Evolutionary conservation across 106 monocot genomes (phyloP).

Genomic region (Allium fistulosum): DNA sequence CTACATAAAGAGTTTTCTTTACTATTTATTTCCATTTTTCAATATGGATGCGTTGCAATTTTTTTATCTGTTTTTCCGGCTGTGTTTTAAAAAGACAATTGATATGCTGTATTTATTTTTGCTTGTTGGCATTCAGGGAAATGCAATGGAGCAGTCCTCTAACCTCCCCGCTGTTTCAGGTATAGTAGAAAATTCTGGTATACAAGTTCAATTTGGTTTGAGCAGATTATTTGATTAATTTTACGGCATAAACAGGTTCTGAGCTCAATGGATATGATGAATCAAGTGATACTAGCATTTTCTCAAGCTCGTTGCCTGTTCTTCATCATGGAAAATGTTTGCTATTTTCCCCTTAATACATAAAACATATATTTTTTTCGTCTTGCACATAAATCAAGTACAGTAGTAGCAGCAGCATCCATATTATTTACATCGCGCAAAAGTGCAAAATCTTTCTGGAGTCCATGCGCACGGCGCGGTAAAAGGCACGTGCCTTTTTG

Average conservation of each 20-base stretch:
- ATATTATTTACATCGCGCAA: no score
- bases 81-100: no score
- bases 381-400: no score
- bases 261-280: constrained; percentile 27
- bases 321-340: constrained; percentile 73
- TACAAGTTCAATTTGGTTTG: neutral
- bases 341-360: constrained; percentile 6
- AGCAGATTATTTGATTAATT: neutral
- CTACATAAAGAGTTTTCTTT: no score
- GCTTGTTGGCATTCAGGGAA: neutral
- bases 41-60: no score
- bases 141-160: constrained; percentile 15
- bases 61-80: no score
- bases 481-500: no score
- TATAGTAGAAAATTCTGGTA: neutral
- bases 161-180: constrained; percentile 2
- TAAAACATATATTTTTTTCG: no score
- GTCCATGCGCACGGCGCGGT: no score
- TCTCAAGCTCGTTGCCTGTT: constrained; percentile 84
- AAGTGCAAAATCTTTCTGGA: no score
- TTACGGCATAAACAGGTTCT: constrained; percentile 9
- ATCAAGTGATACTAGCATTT: constrained; percentile 60
- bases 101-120: neutral
- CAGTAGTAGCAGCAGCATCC: no score
- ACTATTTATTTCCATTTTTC: no score